Evolutionary conservation across 2,329 filamentous ascomycete species (phyloP), one percentile per base, ranked within the genome.

Genomic region (Diaporthe vaccinii): DNA sequence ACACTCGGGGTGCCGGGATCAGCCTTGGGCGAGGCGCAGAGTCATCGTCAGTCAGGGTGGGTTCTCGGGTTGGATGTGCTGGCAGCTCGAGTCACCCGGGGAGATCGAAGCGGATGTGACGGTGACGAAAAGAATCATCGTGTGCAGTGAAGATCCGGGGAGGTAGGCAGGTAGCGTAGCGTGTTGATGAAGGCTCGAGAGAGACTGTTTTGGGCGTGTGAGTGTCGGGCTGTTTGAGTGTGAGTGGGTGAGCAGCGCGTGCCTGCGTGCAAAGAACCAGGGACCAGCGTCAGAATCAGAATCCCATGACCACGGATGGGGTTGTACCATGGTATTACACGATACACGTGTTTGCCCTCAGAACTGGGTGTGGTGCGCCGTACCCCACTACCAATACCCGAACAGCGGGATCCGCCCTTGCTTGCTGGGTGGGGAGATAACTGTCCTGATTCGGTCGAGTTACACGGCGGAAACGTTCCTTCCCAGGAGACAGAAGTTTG

Each of bases 401-500:
- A 31, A 31, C 44, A 28, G 22, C 62, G 44, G 44, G 62, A 53
- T 53, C 46, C 44, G 59, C 46, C 62, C 44, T 51, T n/a, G 44
- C 44, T n/a, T 31, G 10, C 36, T 39, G 25, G 28, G 15, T 28
- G 25, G 53, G 53, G 53, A 57, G 53, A 57, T 57, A 17, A 65
- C 28, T 6, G 39, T 67, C 62, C 44, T 67, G 62, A 67, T 67
- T 67, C 28, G 62, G 44, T 68, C 62, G 44, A 34, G 62, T 51
- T 67, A 25, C 20, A 67, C 44, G 62, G 62, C 62, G 44, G 62
- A 68, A 68, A 68, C 28, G 61, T 67, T 67, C 41, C 61, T 67
- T n/a, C 17, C 28, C 41, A 59, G 53, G 4, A 57, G 17, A 25
- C 25, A 57, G 28, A 25, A 41, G 22, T 59, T 22, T 39, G 34